Base-by-base conservation (phyloP, 2,329 filamentous ascomycete genomes). In the Fulvia fulva region DNA sequence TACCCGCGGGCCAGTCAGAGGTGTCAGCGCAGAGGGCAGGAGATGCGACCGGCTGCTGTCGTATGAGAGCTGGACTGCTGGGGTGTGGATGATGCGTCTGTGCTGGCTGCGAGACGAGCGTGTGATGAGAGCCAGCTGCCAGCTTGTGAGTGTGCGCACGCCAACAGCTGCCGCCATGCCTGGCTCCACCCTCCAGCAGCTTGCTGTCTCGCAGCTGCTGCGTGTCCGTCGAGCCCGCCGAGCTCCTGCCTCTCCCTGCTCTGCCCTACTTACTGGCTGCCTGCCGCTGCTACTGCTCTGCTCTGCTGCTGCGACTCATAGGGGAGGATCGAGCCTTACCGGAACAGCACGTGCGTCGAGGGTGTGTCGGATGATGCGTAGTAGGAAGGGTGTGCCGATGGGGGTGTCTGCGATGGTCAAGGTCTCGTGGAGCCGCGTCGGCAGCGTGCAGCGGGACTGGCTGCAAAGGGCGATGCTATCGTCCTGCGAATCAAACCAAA, bases 341-440 rank as follows among this genome's bases (percentile, higher is more conserved):
- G 30, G 44, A 47, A 28, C 32, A 53, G 51, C 51, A 53, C 51
- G 51, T 53, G 51, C 51, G 51, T 47, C 44, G 44, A 23, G 44
- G 11, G n/a, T 47, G 44, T 23, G 44, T 23, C 21, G 3, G 44
- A 47, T 25, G 44, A n/a, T n/a, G n/a, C n/a, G n/a, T n/a, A 19
- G 44, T 47, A 19, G 11, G 44, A 11, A 46, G 44, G 21, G 8
- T 50, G 25, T 50, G 47, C 47, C n/a, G 23, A 21, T 28, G 23
- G 19, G 19, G 2, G 25, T 28, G 23, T n/a, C 23, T 50, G 47
- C 22, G 47, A 28, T n/a, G 47, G 23, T 28, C 23, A 21, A 26
- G 23, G 19, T n/a, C 25, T 32, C 23, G 26, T 16, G 11, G 47
- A 28, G 25, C 26, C 44, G 44, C 25, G 19, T 28, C 47, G 47